Evolutionary conservation across 768 basidiomycete species (phyloP), one percentile per base, ranked within the genome.

Genomic region (Tylopilus balloui): DNA sequence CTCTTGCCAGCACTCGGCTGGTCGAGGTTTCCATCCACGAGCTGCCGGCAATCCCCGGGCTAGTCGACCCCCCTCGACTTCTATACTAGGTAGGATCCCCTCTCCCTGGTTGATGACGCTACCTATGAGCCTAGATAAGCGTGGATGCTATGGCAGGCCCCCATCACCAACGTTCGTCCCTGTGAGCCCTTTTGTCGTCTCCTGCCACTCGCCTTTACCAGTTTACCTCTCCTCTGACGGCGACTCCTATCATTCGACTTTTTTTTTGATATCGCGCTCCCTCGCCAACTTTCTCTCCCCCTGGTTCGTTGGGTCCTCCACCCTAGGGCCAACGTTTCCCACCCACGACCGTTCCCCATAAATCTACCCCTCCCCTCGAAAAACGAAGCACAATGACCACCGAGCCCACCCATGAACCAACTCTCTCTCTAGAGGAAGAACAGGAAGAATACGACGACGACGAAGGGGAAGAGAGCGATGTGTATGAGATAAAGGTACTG

Each of bases 391-490:
- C 17, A 32, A 66, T 66, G 65, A 42, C 60, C 24, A 42, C 58
- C 38, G 50, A 65, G 46, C 55, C 62, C 21, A 15, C 50, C 1
- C 19, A 37, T 10, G 53, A 68, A 27, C 52, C 57, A 5, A 40
- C 47, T 10, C 10, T 41, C 32, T 0, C 6, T 0, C 13, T 3
- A 1, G 37, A 52, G 19, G 54, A 59, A 29, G 38, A 32, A 23
- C n/a, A 28, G 8, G 51, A 56, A 13, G 54, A 51, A 24, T 3
- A 6, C 7, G 57, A 55, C 6, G 59, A 6, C 7, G 57, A 55
- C 6, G 59, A 57, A 2, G 64, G 44, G 12, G 67, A 68, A n/a
- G 63, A 67, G 24, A 64, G 55, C 24, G 65, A 66, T 19, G n/a
- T 15, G 2, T 68, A 66, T 40, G 64, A 61, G 0, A 3, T 52